These are phyloP conservation scores for Schrenkiella parvula DNA, from an alignment of 345 rosid species.

Conservation along the genomic window DNA sequence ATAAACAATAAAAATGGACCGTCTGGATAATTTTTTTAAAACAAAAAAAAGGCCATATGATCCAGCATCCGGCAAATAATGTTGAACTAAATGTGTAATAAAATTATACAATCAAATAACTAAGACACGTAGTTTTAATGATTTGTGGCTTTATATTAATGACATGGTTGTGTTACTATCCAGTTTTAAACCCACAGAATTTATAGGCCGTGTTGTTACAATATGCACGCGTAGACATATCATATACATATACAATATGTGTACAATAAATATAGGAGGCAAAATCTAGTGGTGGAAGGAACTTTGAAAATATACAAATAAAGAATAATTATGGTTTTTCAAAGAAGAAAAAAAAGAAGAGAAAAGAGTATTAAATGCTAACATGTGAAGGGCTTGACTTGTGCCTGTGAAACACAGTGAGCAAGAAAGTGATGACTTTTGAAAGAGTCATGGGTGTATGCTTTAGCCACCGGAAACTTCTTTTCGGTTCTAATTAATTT, in stretches of 20 bases:
- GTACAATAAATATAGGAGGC: slow-evolving; percentile 20
- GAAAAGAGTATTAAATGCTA: slow-evolving; percentile 20
- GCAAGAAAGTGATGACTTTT: slow-evolving; percentile 5
- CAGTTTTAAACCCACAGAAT: background rate
- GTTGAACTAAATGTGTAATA: background rate
- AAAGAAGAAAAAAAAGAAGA: background rate
- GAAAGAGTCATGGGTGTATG: background rate
- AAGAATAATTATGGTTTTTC: background rate
- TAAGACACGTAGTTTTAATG: background rate
- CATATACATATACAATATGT: slow-evolving; percentile 1
- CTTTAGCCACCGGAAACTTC: slow-evolving; percentile 23
- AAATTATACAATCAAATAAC: background rate
- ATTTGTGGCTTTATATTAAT: background rate
- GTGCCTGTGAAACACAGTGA: slow-evolving; percentile 16
- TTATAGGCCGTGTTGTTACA: background rate
- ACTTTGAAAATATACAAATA: slow-evolving; percentile 5
- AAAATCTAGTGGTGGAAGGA: slow-evolving; percentile 25
- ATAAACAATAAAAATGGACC: background rate
- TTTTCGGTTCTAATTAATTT: slow-evolving; percentile 5
- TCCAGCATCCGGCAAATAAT: background rate
- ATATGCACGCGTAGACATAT: background rate
- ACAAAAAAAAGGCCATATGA: background rate
- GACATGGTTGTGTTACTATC: background rate
- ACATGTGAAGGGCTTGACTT: slow-evolving; percentile 35
- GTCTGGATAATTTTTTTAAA: background rate